Evolutionary conservation across 1,284 basidiomycete species (phyloP), one percentile per base, ranked within the genome.

Genomic region (Marasmius oreades): DNA sequence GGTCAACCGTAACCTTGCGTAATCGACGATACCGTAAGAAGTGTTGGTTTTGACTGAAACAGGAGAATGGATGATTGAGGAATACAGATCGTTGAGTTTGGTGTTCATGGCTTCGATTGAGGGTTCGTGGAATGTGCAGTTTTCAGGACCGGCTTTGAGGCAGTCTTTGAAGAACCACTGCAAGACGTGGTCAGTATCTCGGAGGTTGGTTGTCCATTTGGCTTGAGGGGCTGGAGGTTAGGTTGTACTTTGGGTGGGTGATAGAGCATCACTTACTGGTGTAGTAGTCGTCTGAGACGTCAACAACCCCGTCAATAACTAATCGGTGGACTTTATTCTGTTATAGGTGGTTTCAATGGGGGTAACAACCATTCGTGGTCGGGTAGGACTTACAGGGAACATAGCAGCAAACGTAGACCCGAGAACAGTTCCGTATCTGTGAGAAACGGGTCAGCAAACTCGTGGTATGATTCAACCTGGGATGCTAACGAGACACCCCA

Each of bases 401-500:
- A 65, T 61, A 2, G 62, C 55, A 6, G 64, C 64, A 52, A 65
- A 65, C 2, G 62, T 60, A 1, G 62, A 59, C 6, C 64, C 64
- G 7, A 65, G 44, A 18, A 64, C 46, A 22, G 56, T 59, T 24
- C 64, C 62, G 44, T 62, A 64, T n/a, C 62, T 63, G 44, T 23
- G 2, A 24, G 12, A 33, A 12, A 3, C 18, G n/a, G 20, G 34
- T n/a, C n/a, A n/a, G 16, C 18, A 20, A 53, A 12, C 7, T 18
- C 14, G 14, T 31, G 1, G 5, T 4, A 20, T 18, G 2, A 48
- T 33, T 16, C 28, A 22, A n/a, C 2, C n/a, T n/a, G n/a, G n/a
- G 7, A 20, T 8, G 58, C 58, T 53, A 56, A 66, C 63, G 64
- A 64, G 57, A 67, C 64, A 11, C 67, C 67, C 66, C 66, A 69